These are phyloP conservation scores for Patellifolia procumbens DNA, from an alignment of 179 eudicot genomes.

Conservation along the genomic window DNA sequence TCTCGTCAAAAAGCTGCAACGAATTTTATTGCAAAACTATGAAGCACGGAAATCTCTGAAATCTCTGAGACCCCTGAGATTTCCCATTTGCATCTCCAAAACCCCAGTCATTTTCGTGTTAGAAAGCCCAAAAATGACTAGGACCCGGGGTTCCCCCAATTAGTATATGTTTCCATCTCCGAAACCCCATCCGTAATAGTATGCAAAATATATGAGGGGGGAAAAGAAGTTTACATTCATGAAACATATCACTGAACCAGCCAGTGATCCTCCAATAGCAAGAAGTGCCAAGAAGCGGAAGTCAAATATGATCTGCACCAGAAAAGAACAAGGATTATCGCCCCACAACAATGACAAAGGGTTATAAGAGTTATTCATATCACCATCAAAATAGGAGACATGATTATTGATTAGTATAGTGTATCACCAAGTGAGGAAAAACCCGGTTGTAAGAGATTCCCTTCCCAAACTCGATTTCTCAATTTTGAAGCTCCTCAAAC, in stretches of 20 bases:
- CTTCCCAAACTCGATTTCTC: neutral
- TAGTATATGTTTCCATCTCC: no score
- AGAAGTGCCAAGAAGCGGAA: constrained; percentile 94
- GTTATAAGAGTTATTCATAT: neutral
- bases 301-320: constrained; percentile 75
- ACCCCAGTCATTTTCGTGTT: no score
- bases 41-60: no score
- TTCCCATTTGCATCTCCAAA: no score
- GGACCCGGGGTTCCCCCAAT: no score
- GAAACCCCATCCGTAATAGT: no score
- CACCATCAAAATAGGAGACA: neutral
- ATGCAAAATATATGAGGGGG: neutral
- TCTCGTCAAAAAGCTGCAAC: neutral
- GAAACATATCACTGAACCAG: constrained; percentile 91
- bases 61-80: no score
- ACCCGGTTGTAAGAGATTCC: neutral
- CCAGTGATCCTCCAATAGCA: constrained; percentile 86
- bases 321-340: neutral
- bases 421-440: neutral
- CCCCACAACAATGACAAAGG: neutral
- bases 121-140: no score
- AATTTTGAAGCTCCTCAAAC: neutral
- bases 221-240: constrained; percentile 59
- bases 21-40: no score
- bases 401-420: neutral